Percentiles rank a stretch among this genome's conserved stretches.
These are phyloP conservation scores for Tylopilus sp. DNA, from an alignment of 768 basidiomycete genomes.

Conservation along the genomic window DNA sequence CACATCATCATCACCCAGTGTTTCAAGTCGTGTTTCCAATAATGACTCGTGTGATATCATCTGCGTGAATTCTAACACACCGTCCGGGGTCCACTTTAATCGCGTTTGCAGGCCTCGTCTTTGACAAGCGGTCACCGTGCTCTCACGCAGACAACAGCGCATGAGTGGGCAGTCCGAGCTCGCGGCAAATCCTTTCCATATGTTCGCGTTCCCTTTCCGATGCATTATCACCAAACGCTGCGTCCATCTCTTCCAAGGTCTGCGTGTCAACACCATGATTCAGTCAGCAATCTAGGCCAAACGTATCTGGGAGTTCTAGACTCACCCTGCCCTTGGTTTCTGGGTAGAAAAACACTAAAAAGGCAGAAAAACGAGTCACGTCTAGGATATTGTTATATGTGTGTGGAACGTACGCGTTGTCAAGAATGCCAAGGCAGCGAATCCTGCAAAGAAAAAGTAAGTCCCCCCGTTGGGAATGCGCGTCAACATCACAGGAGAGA, in stretches of 20 bases:
- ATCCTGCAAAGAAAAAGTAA: conserved; percentile 30
- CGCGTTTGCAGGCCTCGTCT: background rate
- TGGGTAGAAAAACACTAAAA: conserved; percentile 25
- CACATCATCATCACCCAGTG: background rate
- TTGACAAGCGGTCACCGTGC: background rate
- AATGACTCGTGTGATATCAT: background rate
- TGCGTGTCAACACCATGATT: conserved; percentile 4
- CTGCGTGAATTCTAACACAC: background rate
- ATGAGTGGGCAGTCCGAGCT: conserved; percentile 26
- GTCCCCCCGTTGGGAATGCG: conserved; percentile 20
- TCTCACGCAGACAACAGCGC: conserved; percentile 18
- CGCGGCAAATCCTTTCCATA: conserved; percentile 26
- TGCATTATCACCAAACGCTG: conserved; percentile 29
- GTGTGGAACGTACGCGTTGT: conserved; percentile 22
- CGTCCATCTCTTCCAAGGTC: conserved; percentile 35
- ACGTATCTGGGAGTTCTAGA: background rate
- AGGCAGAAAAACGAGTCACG: conserved; percentile 1
- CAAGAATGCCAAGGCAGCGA: conserved; percentile 25
- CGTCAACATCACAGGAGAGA: conserved; percentile 27
- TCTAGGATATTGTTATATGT: too few species aligned
- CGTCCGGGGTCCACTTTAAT: background rate
- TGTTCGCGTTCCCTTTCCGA: conserved; percentile 25
- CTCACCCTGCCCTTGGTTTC: conserved; percentile 33
- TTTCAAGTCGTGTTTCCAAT: background rate
- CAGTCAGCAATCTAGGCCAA: background rate